A percentile compares a stretch with the other conserved stretches of the same genome.
These are phyloP conservation scores for Extremus antarcticus DNA, from an alignment of 495 filamentous ascomycete genomes.

Conservation along the genomic window DNA sequence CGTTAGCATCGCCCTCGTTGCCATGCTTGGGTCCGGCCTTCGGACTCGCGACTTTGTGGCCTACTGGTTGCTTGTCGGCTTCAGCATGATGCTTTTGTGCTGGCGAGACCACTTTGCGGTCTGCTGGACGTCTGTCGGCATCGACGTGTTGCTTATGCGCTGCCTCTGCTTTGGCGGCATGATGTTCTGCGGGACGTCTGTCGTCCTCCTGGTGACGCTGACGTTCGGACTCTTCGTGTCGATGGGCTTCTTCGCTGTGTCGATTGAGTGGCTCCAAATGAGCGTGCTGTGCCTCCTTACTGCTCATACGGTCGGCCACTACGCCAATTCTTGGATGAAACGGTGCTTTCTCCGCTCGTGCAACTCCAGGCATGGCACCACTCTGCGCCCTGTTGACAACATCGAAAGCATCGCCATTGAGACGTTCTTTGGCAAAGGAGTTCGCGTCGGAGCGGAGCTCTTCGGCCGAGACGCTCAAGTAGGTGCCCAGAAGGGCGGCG, in stretches of 20 bases:
- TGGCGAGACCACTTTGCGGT: background rate
- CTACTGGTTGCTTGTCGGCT: background rate
- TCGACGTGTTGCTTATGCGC: background rate
- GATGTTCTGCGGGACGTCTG: background rate
- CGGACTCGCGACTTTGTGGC: background rate
- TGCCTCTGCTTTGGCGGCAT: background rate
- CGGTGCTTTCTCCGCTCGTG: background rate
- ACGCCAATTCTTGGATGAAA: constrained; percentile 1
- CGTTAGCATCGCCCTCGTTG: no score
- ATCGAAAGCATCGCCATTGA: background rate
- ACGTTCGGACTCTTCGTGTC: background rate
- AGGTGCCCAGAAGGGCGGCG: background rate
- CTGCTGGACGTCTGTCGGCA: background rate
- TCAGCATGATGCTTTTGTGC: background rate
- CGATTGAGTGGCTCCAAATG: background rate
- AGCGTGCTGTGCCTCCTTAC: background rate
- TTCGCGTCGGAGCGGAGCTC: background rate
- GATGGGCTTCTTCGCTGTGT: background rate
- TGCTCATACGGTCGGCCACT: background rate
- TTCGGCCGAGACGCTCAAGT: background rate
- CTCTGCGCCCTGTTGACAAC: background rate
- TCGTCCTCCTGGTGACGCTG: background rate
- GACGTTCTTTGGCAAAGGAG: background rate
- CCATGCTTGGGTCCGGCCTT: no score
- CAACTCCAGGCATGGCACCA: background rate